These are phyloP conservation scores for Acer negundo DNA, from an alignment of 345 rosid genomes.

Conservation along the genomic window DNA sequence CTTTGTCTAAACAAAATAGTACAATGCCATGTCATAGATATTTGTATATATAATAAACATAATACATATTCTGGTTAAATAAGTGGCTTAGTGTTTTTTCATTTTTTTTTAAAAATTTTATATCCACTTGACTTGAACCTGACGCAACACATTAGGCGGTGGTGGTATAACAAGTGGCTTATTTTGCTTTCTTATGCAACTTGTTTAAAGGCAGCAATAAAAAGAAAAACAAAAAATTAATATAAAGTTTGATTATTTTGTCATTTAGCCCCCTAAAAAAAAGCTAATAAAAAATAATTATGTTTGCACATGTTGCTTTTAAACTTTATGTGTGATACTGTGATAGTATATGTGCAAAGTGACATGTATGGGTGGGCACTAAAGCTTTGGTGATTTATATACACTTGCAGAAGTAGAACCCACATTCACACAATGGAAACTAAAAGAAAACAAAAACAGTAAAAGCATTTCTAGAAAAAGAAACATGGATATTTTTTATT, in stretches of 20 bases:
- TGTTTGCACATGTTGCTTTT: slow-evolving; percentile 8
- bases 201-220: slow-evolving; percentile 27
- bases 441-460: slow-evolving; percentile 15
- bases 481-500: background rate
- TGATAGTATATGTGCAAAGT: slow-evolving; percentile 14
- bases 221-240: background rate
- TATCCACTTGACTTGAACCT: too few relatives aligned
- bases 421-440: slow-evolving; percentile 18
- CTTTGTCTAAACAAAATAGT: background rate
- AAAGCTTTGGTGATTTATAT: slow-evolving; percentile 7
- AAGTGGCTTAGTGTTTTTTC: background rate
- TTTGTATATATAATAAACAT: background rate
- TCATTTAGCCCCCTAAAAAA: slow-evolving; percentile 18
- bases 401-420: slow-evolving; percentile 16
- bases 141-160: too few relatives aligned
- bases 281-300: background rate
- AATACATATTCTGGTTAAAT: background rate
- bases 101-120: too few relatives aligned
- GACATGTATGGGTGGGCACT: slow-evolving; percentile 14
- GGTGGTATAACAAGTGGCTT: background rate
- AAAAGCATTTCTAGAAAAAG: background rate
- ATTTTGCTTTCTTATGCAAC: slow-evolving; percentile 31
- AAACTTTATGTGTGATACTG: background rate
- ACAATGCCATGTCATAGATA: background rate
- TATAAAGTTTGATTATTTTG: slow-evolving; percentile 25